Evolutionary conservation across 139 green algal species (phyloP), one percentile per base, ranked within the genome.

Genomic region (Auxenochlorella pyrenoidosa): DNA sequence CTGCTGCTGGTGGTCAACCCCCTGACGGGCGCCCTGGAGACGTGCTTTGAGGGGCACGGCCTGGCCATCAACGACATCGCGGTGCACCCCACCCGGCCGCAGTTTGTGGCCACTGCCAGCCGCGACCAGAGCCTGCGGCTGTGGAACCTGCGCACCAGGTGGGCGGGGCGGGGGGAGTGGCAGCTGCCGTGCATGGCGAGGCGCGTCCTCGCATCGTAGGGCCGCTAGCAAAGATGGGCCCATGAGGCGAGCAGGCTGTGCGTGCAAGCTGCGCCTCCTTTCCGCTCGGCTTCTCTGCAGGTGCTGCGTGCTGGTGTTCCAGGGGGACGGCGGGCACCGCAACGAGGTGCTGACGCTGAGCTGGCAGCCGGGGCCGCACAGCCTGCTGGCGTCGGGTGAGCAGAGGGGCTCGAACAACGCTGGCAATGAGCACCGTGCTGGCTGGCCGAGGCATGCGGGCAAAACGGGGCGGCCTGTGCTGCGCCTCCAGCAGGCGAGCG

Each of bases 301-400:
- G 32, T 85, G 85, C 34, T 96, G 93, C 81, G 92, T 96, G 32
- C 80, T 93, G 54, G 89, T 96, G 18, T 86, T 97, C 32, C 40
- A 87, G 32, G 95, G 95, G 0, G 90, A 93, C 30, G 91, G 89
- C 5, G 93, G 92, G 24, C 95, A 98, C 87, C 88, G 70, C 63
- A 95, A 94, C 40, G 95, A 97, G 79, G 94, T 98, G 26, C 90
- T 98, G 40, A 93, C 83, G 60, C 79, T 96, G 88, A 92, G 86
- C 87, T 90, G 87, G 87, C 88, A 77, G 59, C 47, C 66, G 26
- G 80, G 66, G 30, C 38, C 43, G 72, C 30, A 59, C 21, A 47
- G 41, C 36, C n/a, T 85, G 75, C 82, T 86, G 82, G 66, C 68
- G 32, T 86, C 82, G 21, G 82, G 65, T 70, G 82, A 51, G 66